Base-by-base conservation (phyloP, 352 stramenopile species). In the Peronospora tabacina region DNA sequence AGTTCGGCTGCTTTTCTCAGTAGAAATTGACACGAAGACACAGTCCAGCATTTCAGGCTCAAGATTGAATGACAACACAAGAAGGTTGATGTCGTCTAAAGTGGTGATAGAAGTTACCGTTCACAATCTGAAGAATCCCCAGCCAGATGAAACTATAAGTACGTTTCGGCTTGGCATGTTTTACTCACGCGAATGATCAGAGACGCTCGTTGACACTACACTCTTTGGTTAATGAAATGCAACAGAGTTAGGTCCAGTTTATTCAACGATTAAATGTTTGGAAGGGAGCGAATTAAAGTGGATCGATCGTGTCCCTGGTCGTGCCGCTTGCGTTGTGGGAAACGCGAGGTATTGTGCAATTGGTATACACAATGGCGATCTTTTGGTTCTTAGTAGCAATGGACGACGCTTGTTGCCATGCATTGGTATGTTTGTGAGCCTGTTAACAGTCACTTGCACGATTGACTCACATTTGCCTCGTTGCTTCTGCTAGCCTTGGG, bases 221-320 rank as follows among this genome's bases (percentile, higher is more conserved):
- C 17, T 44, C 20, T 36, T 43, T 8, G 29, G 35, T 32, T n/a
- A 26, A 29, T 35, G 44, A 13, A n/a, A 28, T 55, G 13, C 39
- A 12, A 32, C 44, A 86, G 80, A 87, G 22, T 42, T 68, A 48
- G 75, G 75, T 2, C 72, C 74, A 11, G 67, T 87, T 30, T 90
- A 76, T 54, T 87, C 82, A 12, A 87, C 70, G 10, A 59, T 93
- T 36, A 70, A 80, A 58, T 93, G 78, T 55, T 72, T 61, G 1
- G 61, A 77, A 32, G 57, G 47, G 17, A 74, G 52, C 15, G 66
- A 68, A 17, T 50, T 78, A 33, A 85, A 84, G 46, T 94, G 83
- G 83, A 83, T 90, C 37, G 83, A 94, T 58, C 75, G 83, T 2
- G 60, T 94, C 32, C 66, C 78, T 52, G 83, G 80, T 1, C 66